Evolutionary conservation across 2,329 filamentous ascomycete genomes (phyloP).

Genomic region (Verruconis gallopava): DNA sequence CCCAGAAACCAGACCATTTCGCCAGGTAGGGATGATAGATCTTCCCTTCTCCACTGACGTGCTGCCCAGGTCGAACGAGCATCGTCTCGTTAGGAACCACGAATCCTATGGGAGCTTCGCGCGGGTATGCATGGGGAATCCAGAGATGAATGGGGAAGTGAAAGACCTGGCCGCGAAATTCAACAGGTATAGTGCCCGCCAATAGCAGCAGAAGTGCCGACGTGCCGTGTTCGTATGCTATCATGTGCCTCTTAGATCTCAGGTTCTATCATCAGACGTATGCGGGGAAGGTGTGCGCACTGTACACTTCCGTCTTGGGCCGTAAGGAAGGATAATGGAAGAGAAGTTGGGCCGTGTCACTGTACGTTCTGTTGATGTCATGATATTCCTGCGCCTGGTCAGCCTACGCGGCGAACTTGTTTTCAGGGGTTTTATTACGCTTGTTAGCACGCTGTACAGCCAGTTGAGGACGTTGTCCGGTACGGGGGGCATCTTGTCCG

Average conservation of each 20-base stretch:
- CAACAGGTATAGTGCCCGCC: slow-evolving; percentile 77
- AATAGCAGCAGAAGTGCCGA: slow-evolving; percentile 80
- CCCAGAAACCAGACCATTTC: slow-evolving; percentile 79
- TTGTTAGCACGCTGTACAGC: slow-evolving; percentile 79
- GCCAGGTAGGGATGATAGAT: slow-evolving; percentile 94
- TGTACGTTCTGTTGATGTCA: slow-evolving; percentile 85
- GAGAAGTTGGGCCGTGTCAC: slow-evolving; percentile 74
- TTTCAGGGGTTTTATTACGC: slow-evolving; percentile 14
- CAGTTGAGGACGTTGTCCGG: slow-evolving; percentile 86
- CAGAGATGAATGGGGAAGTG: slow-evolving; percentile 86
- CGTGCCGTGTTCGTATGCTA: slow-evolving; percentile 78
- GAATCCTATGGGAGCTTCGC: slow-evolving; percentile 74
- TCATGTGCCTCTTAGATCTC: slow-evolving; percentile 14
- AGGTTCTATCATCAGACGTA: not conserved
- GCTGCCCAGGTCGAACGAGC: slow-evolving; percentile 81
- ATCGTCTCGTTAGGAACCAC: slow-evolving; percentile 81
- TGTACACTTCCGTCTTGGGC: slow-evolving; percentile 89
- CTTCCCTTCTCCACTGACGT: slow-evolving; percentile 84
- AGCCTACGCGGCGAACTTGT: not conserved
- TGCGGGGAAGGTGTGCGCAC: slow-evolving; percentile 37
- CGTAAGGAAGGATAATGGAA: slow-evolving; percentile 66
- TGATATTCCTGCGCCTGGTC: slow-evolving; percentile 60
- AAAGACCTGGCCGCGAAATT: slow-evolving; percentile 79
- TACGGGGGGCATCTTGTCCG: slow-evolving; percentile 52
- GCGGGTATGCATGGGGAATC: slow-evolving; percentile 83